Evolutionary conservation across 2,329 filamentous ascomycete species (phyloP).

Genomic region (Lojkania enalia): DNA sequence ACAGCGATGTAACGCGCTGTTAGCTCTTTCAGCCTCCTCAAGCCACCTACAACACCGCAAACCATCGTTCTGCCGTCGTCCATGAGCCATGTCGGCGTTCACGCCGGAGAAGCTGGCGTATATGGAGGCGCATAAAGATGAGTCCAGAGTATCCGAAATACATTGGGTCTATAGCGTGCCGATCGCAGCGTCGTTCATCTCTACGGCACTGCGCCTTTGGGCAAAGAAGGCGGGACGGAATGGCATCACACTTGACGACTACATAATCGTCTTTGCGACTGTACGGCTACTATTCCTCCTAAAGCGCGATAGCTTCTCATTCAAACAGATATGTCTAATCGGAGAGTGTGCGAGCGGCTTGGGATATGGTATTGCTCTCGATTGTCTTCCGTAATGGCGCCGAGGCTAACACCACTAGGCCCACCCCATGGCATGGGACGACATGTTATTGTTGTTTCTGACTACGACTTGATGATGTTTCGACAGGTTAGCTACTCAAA

Average conservation of each 20-base stretch:
- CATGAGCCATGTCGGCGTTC: constrained; percentile 29
- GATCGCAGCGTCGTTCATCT: constrained; percentile 30
- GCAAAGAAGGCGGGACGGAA: constrained; percentile 35
- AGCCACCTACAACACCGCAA: constrained; percentile 14
- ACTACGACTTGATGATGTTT: constrained; percentile 34
- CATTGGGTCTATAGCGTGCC: constrained; percentile 38
- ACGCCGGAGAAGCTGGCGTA: constrained; percentile 34
- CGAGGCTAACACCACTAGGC: constrained; percentile 23
- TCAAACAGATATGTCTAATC: constrained; percentile 31
- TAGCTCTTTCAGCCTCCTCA: constrained; percentile 15
- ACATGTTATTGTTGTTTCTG: constrained; percentile 34
- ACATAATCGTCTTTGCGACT: constrained; percentile 35
- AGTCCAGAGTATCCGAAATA: constrained; percentile 34
- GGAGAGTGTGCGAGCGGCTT: constrained; percentile 35
- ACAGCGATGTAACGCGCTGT: constrained; percentile 17
- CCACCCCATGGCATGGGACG: constrained; percentile 39
- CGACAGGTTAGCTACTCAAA: constrained; percentile 22
- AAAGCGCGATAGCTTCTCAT: not conserved
- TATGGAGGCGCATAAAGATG: constrained; percentile 30
- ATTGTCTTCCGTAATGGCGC: not conserved
- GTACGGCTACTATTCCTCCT: constrained; percentile 19
- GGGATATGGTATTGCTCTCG: constrained; percentile 25
- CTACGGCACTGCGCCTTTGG: constrained; percentile 32
- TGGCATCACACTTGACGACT: constrained; percentile 39
- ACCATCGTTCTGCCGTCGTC: not conserved